Conservation (phyloP, 2,329 filamentous ascomycete genomes). For the Penicillium fuscoglaucum region DNA sequence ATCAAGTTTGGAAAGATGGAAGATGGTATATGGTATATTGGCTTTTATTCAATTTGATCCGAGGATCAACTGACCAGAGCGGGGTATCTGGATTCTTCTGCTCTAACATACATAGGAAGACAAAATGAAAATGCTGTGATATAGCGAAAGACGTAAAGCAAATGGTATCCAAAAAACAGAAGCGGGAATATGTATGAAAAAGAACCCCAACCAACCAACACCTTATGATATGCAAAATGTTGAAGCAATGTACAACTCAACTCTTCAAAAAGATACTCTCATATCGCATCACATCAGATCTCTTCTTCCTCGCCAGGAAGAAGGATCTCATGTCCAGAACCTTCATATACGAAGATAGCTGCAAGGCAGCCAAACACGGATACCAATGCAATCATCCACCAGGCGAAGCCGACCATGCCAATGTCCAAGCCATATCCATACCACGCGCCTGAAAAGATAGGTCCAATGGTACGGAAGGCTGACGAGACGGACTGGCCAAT, state of each 20-base stretch:
- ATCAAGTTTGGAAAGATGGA: neutral
- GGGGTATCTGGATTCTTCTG: slow-evolving; percentile 1
- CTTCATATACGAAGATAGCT: slow-evolving; percentile 64
- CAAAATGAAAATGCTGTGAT: slow-evolving; percentile 8
- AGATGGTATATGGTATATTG: neutral
- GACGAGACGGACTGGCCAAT: slow-evolving; percentile 58
- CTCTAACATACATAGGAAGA: slow-evolving; percentile 9
- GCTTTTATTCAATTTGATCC: neutral
- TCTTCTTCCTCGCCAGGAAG: slow-evolving; percentile 43
- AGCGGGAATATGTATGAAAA: slow-evolving; percentile 4
- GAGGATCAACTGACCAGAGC: neutral
- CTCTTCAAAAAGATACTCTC: slow-evolving; percentile 1
- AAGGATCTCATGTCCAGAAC: slow-evolving; percentile 60
- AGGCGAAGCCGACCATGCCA: slow-evolving; percentile 57
- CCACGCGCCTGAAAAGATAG: slow-evolving; percentile 56
- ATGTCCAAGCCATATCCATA: slow-evolving; percentile 56
- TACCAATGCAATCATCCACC: slow-evolving; percentile 58
- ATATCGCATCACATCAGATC: slow-evolving; percentile 23
- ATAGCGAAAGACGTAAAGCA: slow-evolving; percentile 14
- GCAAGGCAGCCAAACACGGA: slow-evolving; percentile 59
- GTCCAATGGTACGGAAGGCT: slow-evolving; percentile 58
- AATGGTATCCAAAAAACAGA: slow-evolving; percentile 23
- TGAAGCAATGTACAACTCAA: slow-evolving; percentile 23
- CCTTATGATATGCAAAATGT: slow-evolving; percentile 26
- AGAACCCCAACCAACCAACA: slow-evolving; percentile 18